Conservation (phyloP, 148 eudicot genomes). For the Chenopodium suecicum region DNA sequence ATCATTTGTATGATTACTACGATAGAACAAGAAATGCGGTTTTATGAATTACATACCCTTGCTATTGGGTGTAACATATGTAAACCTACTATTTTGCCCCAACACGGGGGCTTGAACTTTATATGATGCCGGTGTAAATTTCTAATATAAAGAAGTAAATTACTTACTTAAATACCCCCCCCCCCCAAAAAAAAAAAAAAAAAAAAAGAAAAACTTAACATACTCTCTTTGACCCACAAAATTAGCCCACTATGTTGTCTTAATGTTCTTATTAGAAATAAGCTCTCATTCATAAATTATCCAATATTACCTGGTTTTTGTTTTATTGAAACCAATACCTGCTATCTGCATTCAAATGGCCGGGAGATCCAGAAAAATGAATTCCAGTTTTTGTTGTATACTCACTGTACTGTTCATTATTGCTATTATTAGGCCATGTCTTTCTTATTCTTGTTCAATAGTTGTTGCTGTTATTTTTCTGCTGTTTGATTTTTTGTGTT, state of each 20-base stretch:
- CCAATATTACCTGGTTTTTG: not conserved
- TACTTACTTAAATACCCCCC: too few species aligned
- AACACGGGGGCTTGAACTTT: too few species aligned
- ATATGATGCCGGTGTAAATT: too few species aligned
- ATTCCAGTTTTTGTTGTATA: not conserved
- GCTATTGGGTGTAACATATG: too few species aligned
- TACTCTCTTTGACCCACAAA: not conserved
- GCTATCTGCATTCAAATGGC: not conserved
- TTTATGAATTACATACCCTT: constrained; percentile 2
- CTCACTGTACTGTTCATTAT: not conserved
- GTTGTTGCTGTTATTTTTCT: not conserved
- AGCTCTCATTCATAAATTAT: not conserved
- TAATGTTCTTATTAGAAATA: not conserved
- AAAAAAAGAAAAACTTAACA: too few species aligned
- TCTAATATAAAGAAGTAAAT: too few species aligned
- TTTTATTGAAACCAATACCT: not conserved
- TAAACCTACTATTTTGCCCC: too few species aligned
- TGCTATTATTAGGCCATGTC: not conserved
- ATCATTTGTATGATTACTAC: constrained; percentile 3
- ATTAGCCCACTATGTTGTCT: not conserved
- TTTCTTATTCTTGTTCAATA: too few species aligned
- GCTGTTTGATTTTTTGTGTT: constrained; percentile 19
- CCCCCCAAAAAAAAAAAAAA: too few species aligned
- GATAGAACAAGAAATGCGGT: not conserved
- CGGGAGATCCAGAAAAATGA: not conserved